phyloP scores from a whole-genome alignment of 805 yeast genomes.

The Ogataea corticis region DNA sequence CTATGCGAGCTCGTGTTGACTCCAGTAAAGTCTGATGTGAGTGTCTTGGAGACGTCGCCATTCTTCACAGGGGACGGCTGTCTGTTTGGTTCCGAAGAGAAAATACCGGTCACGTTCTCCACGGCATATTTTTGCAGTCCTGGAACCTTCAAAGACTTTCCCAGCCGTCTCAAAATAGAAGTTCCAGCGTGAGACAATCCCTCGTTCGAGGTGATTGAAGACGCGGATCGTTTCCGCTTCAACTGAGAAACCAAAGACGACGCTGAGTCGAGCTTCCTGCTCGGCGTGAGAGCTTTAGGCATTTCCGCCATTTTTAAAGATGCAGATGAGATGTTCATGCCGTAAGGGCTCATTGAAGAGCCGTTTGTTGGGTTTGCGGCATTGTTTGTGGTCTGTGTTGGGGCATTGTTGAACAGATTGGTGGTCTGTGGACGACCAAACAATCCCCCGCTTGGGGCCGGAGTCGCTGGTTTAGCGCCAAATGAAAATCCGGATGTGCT shows the following conservation, averaged over 20 bases:
- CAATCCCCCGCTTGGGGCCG: conserved; percentile 6
- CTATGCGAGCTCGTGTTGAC: conserved; percentile 8
- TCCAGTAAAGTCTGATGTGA: conserved; percentile 3
- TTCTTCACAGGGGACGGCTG: not conserved
- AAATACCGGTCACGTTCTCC: conserved; percentile 34
- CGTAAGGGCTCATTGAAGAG: conserved; percentile 26
- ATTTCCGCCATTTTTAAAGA: conserved; percentile 21
- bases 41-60: not conserved
- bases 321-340: conserved; percentile 20
- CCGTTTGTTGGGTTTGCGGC: not conserved
- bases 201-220: conserved; percentile 19
- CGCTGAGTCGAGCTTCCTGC: conserved; percentile 6
- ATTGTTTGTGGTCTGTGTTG: conserved; percentile 7
- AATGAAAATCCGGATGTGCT: conserved; percentile 10
- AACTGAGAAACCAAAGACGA: conserved; percentile 9
- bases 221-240: conserved; percentile 26
- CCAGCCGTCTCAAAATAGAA: conserved; percentile 21
- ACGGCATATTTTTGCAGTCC: conserved; percentile 19
- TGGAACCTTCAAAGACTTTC: conserved; percentile 24
- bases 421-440: conserved; percentile 1
- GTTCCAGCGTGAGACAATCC: conserved; percentile 3
- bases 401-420: not conserved
- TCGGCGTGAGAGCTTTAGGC: conserved; percentile 33
- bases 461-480: conserved; percentile 12
- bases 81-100: conserved; percentile 22